Conservation (phyloP, 176 grass and related monocot genomes). For the Carex parvula region DNA sequence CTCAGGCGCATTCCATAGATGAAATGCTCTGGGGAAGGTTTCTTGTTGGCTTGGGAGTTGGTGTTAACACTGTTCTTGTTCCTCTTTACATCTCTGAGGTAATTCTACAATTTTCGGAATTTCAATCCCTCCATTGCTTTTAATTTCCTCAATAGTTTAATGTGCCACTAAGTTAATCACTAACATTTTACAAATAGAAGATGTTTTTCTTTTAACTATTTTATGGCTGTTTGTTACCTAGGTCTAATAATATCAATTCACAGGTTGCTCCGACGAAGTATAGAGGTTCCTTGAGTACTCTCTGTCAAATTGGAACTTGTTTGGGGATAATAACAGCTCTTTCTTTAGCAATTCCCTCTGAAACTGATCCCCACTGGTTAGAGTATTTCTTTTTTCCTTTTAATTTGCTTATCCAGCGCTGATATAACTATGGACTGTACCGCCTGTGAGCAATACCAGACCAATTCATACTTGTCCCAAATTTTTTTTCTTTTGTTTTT, state of each 20-base stretch:
- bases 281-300: slow-evolving; percentile 71
- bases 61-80: slow-evolving; percentile 88
- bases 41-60: slow-evolving; percentile 90
- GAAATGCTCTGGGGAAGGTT: slow-evolving; percentile 98
- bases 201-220: neutral
- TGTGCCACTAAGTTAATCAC: neutral
- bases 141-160: neutral
- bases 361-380: slow-evolving; percentile 96
- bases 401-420: neutral
- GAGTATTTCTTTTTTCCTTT: slow-evolving; percentile 38
- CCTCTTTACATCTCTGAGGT: slow-evolving; percentile 94
- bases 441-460: neutral
- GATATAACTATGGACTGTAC: neutral
- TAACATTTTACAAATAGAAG: neutral
- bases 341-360: slow-evolving; percentile 89
- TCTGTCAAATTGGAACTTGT: slow-evolving; percentile 95
- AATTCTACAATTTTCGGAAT: slow-evolving; percentile 17
- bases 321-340: slow-evolving; percentile 92
- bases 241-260: slow-evolving; percentile 27
- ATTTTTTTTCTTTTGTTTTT: neutral
- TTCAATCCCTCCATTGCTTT: neutral
- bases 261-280: slow-evolving; percentile 95
- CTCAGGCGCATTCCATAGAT: slow-evolving; percentile 73
- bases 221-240: neutral
- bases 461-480: neutral